These are phyloP conservation scores for Lojkania enalia DNA, from an alignment of 2,329 filamentous ascomycete species.

Conservation along the genomic window DNA sequence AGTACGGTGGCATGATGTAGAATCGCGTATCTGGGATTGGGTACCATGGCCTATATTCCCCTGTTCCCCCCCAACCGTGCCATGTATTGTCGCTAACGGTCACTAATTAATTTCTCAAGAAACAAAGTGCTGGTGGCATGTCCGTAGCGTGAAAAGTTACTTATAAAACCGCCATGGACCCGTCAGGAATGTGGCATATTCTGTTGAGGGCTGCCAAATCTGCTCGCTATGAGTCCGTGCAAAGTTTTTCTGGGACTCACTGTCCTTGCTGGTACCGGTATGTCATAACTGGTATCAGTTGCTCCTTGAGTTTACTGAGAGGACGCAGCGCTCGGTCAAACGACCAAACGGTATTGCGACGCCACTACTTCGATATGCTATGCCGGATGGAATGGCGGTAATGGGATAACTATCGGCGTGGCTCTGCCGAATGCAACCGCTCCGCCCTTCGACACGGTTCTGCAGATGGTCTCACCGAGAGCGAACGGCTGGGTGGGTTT, in stretches of 20 bases:
- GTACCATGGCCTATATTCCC: slow-evolving; percentile 20
- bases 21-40: slow-evolving; percentile 24
- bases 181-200: slow-evolving; percentile 5
- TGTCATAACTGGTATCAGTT: not conserved
- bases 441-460: slow-evolving; percentile 46
- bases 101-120: slow-evolving; percentile 21
- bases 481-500: slow-evolving; percentile 54
- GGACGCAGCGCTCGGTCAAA: slow-evolving; percentile 19
- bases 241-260: slow-evolving; percentile 9
- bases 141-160: slow-evolving; percentile 4
- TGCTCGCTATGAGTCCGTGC: slow-evolving; percentile 20
- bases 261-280: slow-evolving; percentile 18
- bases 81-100: slow-evolving; percentile 14
- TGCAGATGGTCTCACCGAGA: slow-evolving; percentile 52
- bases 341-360: slow-evolving; percentile 31
- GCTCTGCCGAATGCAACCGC: slow-evolving; percentile 41
- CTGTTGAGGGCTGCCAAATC: not conserved
- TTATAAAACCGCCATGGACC: slow-evolving; percentile 17
- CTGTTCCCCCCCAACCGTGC: slow-evolving; percentile 17
- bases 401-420: slow-evolving; percentile 35
- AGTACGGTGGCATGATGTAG: slow-evolving; percentile 17
- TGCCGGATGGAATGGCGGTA: slow-evolving; percentile 46
- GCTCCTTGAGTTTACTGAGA: slow-evolving; percentile 3
- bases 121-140: slow-evolving; percentile 11
- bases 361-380: slow-evolving; percentile 44